phyloP scores from a whole-genome alignment of 768 basidiomycete species.

The Mycena galopus region DNA sequence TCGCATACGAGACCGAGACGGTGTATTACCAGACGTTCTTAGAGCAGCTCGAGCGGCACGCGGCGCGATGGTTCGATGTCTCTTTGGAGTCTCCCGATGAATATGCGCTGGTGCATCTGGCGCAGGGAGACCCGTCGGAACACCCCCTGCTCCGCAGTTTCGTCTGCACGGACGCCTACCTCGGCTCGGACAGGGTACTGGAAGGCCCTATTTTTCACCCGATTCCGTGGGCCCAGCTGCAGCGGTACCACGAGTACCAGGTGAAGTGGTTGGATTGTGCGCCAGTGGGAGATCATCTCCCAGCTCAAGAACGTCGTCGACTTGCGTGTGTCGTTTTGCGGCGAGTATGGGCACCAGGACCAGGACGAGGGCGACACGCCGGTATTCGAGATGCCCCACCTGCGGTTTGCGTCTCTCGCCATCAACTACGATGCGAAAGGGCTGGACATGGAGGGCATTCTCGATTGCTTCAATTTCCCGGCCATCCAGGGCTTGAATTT shows the following conservation, averaged over 20 bases:
- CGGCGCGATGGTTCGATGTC: background rate
- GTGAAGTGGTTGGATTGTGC: background rate
- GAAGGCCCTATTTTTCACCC: background rate
- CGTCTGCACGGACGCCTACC: background rate
- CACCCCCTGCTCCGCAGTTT: conserved; percentile 1
- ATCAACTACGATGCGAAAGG: background rate
- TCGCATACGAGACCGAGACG: background rate
- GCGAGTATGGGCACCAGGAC: no score
- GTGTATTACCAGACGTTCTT: conserved; percentile 1
- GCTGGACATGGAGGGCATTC: background rate
- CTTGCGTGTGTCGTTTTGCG: background rate
- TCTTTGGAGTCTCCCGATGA: background rate
- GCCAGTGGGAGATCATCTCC: background rate
- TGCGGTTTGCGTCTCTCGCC: conserved; percentile 8
- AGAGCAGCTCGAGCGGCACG: background rate
- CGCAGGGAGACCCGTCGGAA: background rate
- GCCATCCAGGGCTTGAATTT: conserved; percentile 5
- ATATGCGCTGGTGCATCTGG: background rate
- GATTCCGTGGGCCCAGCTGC: conserved; percentile 9
- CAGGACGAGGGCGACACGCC: background rate
- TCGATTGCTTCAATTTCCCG: conserved; percentile 11
- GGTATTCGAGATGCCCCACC: conserved; percentile 1
- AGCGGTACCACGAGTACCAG: conserved; percentile 9
- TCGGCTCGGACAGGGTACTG: background rate
- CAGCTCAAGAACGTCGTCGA: conserved; percentile 4